Evolutionary conservation across 2,329 filamentous ascomycete genomes (phyloP), one percentile per base, ranked within the genome.

Genomic region (Fusarium zealandicum): DNA sequence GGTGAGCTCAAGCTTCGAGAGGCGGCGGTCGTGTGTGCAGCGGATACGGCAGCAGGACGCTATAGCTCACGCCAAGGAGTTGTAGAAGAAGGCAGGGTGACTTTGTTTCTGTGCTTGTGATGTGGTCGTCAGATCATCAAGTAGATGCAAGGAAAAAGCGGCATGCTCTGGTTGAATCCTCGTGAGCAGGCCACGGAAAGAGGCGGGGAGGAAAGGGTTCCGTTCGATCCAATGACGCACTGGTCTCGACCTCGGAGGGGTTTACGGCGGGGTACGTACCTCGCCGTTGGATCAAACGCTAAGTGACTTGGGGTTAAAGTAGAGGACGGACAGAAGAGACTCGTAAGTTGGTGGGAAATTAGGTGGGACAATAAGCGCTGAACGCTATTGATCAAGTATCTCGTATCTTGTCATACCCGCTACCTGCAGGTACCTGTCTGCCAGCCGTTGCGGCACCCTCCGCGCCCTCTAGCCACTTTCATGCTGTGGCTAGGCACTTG

Each of bases 161-260:
- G 37, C 46, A 37, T 49, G 46, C 40, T 42, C 46, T 22, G 44
- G 27, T 37, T 49, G 51, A 64, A 59, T 50, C 53, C 61, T 62
- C 61, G 61, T 64, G 61, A 64, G 61, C 61, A 64, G 57, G 43
- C 61, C 60, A 64, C 47, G 46, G 30, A 39, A 43, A 55, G 47
- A 57, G 62, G 56, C 44, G 59, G 62, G 62, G 56, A 45, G 47
- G 22, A 8, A 25, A 41, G 27, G 49, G 38, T 28, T 25, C 12
- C 44, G 51, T 36, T 57, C 36, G 54, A 51, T 54, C 61, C 59
- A 64, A 64, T 64, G 61, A 64, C 61, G 61, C 61, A 64, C 12
- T 25, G 5, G 22, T n/a, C 22, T 25, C 6, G 22, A n/a, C n/a
- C 5, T 9, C 9, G 6, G 22, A 25, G 22, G 22, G 22, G 22